These are phyloP conservation scores for Ceratocystis colombiana DNA, from an alignment of 2,329 filamentous ascomycete genomes.

Conservation along the genomic window DNA sequence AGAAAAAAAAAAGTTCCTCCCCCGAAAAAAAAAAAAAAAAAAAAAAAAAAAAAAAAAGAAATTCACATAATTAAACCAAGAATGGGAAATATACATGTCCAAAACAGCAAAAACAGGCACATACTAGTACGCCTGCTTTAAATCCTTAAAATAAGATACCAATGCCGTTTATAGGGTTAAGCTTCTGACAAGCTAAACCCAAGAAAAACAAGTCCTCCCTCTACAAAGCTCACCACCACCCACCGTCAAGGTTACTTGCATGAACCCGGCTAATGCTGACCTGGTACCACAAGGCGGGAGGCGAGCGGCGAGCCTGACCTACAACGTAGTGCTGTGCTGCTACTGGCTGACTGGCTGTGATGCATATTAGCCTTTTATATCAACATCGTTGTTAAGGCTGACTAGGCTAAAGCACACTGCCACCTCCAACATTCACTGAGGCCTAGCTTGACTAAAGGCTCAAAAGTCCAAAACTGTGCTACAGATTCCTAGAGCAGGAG, in stretches of 20 bases:
- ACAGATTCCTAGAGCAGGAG: too few relatives aligned
- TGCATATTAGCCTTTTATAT: too few relatives aligned
- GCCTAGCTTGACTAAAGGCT: background rate
- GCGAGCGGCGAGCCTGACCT: background rate
- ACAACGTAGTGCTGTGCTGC: background rate
- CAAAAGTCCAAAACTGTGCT: constrained; percentile 5
- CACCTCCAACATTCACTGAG: background rate
- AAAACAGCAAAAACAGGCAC: background rate
- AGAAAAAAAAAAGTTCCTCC: too few relatives aligned
- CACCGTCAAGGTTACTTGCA: background rate
- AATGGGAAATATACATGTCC: too few relatives aligned
- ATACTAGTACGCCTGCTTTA: background rate
- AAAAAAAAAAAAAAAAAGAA: background rate
- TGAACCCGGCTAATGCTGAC: background rate
- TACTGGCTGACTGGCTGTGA: background rate
- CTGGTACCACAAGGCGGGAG: too few relatives aligned
- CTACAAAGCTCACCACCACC: too few relatives aligned
- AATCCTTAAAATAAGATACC: background rate
- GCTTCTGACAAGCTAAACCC: background rate
- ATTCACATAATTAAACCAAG: background rate
- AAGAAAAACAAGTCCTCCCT: too few relatives aligned
- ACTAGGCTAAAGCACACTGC: background rate
- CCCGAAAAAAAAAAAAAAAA: background rate
- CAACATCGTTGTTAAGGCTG: background rate
- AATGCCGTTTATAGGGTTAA: background rate